Conservation (phyloP, 139 green algal genomes). For the Micractinium sp. region DNA sequence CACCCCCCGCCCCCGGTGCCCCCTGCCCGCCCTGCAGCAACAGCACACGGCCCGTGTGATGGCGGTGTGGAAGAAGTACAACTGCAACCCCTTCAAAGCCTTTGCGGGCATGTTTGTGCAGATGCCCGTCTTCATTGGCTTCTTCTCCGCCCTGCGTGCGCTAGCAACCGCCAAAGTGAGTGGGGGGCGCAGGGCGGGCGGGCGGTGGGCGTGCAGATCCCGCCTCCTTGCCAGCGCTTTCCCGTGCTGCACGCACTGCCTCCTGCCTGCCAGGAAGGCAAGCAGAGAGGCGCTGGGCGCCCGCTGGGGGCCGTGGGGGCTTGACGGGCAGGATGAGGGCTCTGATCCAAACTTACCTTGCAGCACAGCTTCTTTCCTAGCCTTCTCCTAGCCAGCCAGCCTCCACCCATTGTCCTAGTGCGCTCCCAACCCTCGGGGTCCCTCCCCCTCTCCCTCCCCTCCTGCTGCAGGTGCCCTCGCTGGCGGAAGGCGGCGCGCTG, state of each 20-base stretch:
- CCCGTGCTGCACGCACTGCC: too few species aligned
- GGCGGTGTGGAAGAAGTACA: conserved; percentile 65
- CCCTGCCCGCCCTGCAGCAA: not conserved
- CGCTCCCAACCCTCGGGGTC: too few species aligned
- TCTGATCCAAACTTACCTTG: too few species aligned
- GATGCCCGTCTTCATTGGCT: conserved; percentile 74
- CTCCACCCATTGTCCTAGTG: not conserved
- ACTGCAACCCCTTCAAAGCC: conserved; percentile 64
- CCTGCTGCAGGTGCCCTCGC: conserved; percentile 66
- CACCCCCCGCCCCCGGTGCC: not conserved
- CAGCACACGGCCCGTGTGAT: conserved; percentile 53
- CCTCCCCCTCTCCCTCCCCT: too few species aligned
- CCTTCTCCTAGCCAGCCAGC: too few species aligned
- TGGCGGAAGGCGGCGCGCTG: conserved; percentile 71
- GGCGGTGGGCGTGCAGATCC: too few species aligned
- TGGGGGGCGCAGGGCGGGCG: too few species aligned
- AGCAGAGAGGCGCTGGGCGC: too few species aligned
- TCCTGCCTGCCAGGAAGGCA: not conserved
- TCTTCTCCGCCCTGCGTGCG: conserved; percentile 69
- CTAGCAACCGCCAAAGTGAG: conserved; percentile 56
- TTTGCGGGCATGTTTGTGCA: conserved; percentile 58
- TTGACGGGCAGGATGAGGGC: too few species aligned
- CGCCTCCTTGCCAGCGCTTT: too few species aligned
- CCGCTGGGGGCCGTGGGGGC: too few species aligned
- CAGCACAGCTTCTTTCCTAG: too few species aligned